Evolutionary conservation across 2,329 filamentous ascomycete genomes (phyloP).

Genomic region (Aspergillus glaucus): DNA sequence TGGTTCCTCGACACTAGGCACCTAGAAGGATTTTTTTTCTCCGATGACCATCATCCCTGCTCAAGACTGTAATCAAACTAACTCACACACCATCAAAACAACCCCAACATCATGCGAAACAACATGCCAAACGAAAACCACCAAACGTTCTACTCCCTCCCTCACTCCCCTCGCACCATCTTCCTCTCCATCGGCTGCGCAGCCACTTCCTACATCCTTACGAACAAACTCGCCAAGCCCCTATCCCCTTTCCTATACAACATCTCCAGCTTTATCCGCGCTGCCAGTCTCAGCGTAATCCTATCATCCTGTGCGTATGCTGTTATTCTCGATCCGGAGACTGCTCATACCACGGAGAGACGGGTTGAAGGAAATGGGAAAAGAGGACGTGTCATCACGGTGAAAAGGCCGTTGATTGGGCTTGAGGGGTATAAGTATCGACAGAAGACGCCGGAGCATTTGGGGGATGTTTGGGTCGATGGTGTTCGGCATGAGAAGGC

Average conservation of each 20-base stretch:
- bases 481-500: no score
- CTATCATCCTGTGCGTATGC: background rate
- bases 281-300: no score
- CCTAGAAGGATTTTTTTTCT: no score
- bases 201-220: background rate
- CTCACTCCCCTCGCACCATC: background rate
- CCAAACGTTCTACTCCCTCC: background rate
- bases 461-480: no score
- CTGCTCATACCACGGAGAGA: background rate
- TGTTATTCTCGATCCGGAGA: background rate
- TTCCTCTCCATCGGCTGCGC: background rate
- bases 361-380: no score
- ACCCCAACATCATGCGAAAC: no score
- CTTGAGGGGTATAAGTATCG: background rate
- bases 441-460: background rate
- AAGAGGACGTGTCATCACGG: background rate
- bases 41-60: no score
- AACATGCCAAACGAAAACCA: no score
- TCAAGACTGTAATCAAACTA: no score
- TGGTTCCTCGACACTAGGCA: no score
- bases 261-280: background rate
- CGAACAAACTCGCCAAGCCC: background rate
- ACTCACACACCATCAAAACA: no score
- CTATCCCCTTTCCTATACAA: background rate
- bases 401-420: background rate